A percentile compares a stretch with the other conserved stretches of the same genome.
Conservation (phyloP, 768 basidiomycete genomes). For the Flagelloscypha sp. region DNA sequence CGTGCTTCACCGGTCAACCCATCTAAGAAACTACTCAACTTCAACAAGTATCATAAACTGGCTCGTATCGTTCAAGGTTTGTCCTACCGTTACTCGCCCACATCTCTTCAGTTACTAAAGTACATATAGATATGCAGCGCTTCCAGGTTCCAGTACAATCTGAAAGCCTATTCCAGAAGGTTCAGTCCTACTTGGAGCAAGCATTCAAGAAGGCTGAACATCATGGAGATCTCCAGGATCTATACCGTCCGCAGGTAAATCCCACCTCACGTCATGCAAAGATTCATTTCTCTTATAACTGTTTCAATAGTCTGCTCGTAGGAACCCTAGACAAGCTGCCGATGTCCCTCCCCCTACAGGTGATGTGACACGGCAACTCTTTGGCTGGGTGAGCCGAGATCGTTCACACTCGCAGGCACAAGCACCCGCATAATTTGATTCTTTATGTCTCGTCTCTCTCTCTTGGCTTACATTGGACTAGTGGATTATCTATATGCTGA, state of each 20-base stretch:
- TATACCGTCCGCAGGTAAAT: conserved; percentile 78
- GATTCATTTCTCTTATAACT: conserved; percentile 7
- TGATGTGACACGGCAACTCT: conserved; percentile 74
- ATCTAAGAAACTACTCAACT: conserved; percentile 81
- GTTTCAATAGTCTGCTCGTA: conserved; percentile 54
- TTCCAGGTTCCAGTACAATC: conserved; percentile 82
- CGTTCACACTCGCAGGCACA: conserved; percentile 25
- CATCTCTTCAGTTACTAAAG: too few species aligned
- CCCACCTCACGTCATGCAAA: conserved; percentile 3
- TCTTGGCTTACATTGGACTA: conserved; percentile 9
- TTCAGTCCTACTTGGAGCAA: conserved; percentile 68
- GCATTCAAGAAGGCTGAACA: conserved; percentile 70
- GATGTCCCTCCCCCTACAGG: conserved; percentile 49
- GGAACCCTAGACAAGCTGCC: conserved; percentile 76
- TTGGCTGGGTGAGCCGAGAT: conserved; percentile 69
- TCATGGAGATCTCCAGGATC: conserved; percentile 76
- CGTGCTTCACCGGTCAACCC: conserved; percentile 71
- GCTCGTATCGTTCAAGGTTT: conserved; percentile 76
- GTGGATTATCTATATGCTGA: conserved; percentile 21
- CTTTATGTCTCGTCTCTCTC: conserved; percentile 10
- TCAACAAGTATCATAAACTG: conserved; percentile 92
- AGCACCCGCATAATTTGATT: conserved; percentile 22
- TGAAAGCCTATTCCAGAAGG: conserved; percentile 86
- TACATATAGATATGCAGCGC: conserved; percentile 71
- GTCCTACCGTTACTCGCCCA: conserved; percentile 5